Evolutionary conservation across 169 alveolate genomes (phyloP), one percentile per base, ranked within the genome.

Genomic region (Cryptosporidium canis): DNA sequence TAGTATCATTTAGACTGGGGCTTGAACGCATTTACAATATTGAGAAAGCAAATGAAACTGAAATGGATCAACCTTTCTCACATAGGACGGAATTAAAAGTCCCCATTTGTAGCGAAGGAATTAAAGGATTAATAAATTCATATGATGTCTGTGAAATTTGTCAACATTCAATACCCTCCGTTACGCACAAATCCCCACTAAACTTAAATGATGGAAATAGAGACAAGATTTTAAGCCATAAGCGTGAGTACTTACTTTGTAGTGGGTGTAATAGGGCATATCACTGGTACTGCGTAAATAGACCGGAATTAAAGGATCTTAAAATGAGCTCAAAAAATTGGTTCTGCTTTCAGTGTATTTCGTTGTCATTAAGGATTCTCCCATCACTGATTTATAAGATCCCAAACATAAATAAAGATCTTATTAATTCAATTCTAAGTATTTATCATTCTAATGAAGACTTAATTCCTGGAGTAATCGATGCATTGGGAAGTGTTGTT

Each of bases 231-330:
- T 31, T 31, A 3, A 35, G 39, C 8, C n/a, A 44, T 16, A 55
- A 51, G 12, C 11, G 21, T n/a, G 45, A 48, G 21, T 77, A 58
- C 39, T 55, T 77, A 41, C 63, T 77, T 58, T 91, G 93, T 58
- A 92, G 83, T 55, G 93, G 93, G 41, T 91, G 93, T 66, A 87
- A 85, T 56, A 39, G 90, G 31, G 92, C 93, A 5, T 91, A 27
- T 35, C 93, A 91, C 39, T 83, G 83, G 70, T 56, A 87, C 55
- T 91, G 93, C 18, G 39, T 91, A 3, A 35, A 90, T 33, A 83
- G 93, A 14, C 67, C 85, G 5, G 91, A 77, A 58, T 77, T 77
- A 11, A 39, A n/a, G 61, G 61, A 77, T 41, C 61, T 77, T 14
- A 43, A 31, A 24, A 27, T 47, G 3, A 77, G 70, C 41, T 56